A percentile compares a stretch with the other conserved stretches of the same genome.
Conservation (phyloP, 345 rosid genomes). For the Dimocarpus longan region DNA sequence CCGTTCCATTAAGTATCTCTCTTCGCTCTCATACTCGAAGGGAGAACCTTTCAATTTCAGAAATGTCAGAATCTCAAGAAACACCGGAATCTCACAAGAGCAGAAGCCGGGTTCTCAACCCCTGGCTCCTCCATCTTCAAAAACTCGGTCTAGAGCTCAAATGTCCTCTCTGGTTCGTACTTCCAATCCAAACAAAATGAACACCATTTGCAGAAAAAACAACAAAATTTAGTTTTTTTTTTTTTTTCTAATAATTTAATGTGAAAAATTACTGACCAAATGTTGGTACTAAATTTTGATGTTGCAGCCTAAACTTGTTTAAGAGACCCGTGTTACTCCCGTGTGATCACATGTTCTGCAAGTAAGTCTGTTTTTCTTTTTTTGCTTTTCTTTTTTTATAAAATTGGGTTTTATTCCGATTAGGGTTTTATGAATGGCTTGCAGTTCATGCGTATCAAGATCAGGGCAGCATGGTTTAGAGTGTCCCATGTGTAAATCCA, state of each 20-base stretch:
- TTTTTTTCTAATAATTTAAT: not conserved
- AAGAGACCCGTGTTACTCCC: conserved; percentile 68
- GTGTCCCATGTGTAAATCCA: conserved; percentile 62
- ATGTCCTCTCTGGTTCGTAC: conserved; percentile 81
- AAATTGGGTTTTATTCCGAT: not conserved
- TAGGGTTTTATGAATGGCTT: conserved; percentile 10
- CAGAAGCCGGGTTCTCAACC: conserved; percentile 44
- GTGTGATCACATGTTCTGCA: conserved; percentile 83
- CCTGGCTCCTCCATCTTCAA: conserved; percentile 81
- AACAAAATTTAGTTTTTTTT: not conserved
- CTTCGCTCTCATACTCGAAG: no score
- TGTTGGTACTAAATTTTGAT: not conserved
- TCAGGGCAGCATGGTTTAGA: conserved; percentile 31
- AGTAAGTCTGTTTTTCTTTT: conserved; percentile 35
- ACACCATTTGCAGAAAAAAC: not conserved
- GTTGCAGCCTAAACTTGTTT: conserved; percentile 64
- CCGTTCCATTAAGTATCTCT: not conserved
- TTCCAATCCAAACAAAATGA: not conserved
- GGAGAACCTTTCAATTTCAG: not conserved
- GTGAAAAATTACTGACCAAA: not conserved
- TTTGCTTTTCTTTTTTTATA: not conserved
- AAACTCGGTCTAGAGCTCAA: conserved; percentile 84
- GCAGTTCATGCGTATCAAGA: conserved; percentile 61
- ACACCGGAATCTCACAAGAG: conserved; percentile 43
- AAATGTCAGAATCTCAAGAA: conserved; percentile 41